phyloP scores from a whole-genome alignment of 179 eudicot species.

The Patellifolia procumbens region DNA sequence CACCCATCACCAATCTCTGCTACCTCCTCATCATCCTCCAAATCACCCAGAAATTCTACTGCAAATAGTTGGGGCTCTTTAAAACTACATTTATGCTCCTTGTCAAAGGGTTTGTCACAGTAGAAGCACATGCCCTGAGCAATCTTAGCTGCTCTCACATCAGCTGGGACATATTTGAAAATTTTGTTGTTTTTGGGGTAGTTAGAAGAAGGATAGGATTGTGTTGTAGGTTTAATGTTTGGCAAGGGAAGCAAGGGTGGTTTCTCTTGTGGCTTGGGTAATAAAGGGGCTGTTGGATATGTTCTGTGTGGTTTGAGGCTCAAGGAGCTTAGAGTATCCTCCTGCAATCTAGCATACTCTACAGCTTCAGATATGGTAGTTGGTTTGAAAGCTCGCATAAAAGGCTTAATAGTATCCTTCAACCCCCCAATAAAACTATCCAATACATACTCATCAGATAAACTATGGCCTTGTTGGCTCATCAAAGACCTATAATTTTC shows the following conservation, averaged over 20 bases:
- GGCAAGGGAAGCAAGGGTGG: too few species aligned
- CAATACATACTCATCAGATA: too few species aligned
- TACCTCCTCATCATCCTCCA: background rate
- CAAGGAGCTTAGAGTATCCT: background rate
- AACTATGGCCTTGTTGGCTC: background rate
- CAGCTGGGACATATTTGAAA: background rate
- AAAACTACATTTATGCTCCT: background rate
- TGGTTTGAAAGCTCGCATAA: too few species aligned
- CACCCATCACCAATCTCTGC: background rate
- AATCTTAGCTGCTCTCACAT: too few species aligned
- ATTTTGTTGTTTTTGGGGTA: background rate
- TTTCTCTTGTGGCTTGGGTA: background rate
- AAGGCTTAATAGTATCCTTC: too few species aligned
- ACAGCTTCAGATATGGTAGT: too few species aligned
- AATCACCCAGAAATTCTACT: background rate
- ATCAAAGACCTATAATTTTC: background rate
- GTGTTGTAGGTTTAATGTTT: background rate
- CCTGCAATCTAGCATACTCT: background rate
- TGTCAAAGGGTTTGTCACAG: background rate
- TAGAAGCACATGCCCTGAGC: background rate
- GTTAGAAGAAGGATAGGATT: background rate
- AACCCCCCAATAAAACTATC: too few species aligned
- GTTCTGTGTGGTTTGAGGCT: background rate
- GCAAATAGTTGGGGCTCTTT: background rate
- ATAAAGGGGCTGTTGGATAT: too few species aligned